A percentile compares a stretch with the other conserved stretches of the same genome.
Conservation (phyloP, 1,139 yeast species). For the Saccharomyces hybrid region DNA sequence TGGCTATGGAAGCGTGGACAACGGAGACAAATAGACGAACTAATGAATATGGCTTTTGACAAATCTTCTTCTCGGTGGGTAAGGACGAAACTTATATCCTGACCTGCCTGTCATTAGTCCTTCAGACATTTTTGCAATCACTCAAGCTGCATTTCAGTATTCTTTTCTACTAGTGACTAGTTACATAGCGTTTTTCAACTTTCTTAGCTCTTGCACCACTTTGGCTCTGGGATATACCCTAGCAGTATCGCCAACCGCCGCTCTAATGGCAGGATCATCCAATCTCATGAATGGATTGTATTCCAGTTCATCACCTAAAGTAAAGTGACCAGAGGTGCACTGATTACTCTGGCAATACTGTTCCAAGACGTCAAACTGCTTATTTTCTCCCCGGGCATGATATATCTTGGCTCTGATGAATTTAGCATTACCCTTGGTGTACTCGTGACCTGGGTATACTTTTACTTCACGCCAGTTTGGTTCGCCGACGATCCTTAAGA, state of each 20-base stretch:
- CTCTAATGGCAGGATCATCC: slow-evolving; percentile 48
- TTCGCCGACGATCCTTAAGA: slow-evolving; percentile 48
- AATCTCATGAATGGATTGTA: slow-evolving; percentile 90
- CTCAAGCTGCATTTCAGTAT: not conserved
- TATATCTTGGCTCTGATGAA: slow-evolving; percentile 63
- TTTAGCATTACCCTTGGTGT: slow-evolving; percentile 72
- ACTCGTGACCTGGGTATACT: slow-evolving; percentile 94
- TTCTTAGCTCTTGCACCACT: slow-evolving; percentile 61
- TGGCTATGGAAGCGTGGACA: slow-evolving; percentile 59
- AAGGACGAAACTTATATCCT: slow-evolving; percentile 2
- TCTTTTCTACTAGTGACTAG: not conserved
- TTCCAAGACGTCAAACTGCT: slow-evolving; percentile 49
- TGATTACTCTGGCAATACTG: slow-evolving; percentile 49
- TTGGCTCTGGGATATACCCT: slow-evolving; percentile 38
- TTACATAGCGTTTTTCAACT: slow-evolving; percentile 55
- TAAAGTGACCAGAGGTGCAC: slow-evolving; percentile 73
- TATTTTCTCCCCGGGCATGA: slow-evolving; percentile 36
- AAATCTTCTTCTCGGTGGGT: slow-evolving; percentile 3
- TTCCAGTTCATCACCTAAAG: slow-evolving; percentile 72
- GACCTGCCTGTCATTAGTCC: slow-evolving; percentile 5
- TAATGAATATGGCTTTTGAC: slow-evolving; percentile 6
- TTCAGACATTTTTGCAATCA: slow-evolving; percentile 6
- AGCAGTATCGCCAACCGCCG: slow-evolving; percentile 45
- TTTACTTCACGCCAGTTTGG: slow-evolving; percentile 23
- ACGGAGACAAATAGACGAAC: slow-evolving; percentile 47